Base-by-base conservation (phyloP, 306 rosid genomes). In the Pterocarpus santalinus region DNA sequence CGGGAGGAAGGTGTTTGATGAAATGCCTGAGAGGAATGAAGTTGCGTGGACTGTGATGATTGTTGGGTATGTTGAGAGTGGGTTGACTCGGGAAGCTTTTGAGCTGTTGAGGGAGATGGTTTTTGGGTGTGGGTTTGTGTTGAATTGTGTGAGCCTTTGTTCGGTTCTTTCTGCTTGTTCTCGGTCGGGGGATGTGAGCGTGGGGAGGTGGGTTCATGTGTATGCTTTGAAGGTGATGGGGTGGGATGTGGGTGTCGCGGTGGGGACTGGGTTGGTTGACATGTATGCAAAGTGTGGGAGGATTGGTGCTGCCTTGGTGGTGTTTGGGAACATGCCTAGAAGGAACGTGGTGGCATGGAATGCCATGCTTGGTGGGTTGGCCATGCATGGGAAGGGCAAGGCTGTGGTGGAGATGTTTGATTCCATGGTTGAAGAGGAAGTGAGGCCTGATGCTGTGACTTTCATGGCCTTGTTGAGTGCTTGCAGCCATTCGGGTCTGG, bases 1-100 rank as follows among this genome's bases (percentile, higher is more conserved):
- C 83, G 97, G 91, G 81, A 87, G 92, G 46, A 55, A 17, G 65
- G 84, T 90, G 91, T 90, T 91, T 69, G 90, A 91, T 65, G 76
- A 5, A 70, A 93, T 91, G 97, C 90, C 87, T 2, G 94, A 90
- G 82, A 91, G 82, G 75, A 93, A 93, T 73, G 97, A 83, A 78
- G 89, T 91, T 73, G 91, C 94, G 69, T 89, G 97, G 97, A 93
- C 97, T 51, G 69, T 91, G 58, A 81, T 93, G 94, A 81, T 90
- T 5, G 89, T 80, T 39, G 93, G 92, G 3, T 93, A 87, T 74
- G 85, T 86, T 56, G 89, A 78, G 55, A 86, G 77, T 30, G 94
- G 90, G 32, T 81, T 87, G 75, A 80, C 87, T 2, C 17, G 47
- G 13, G 88, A 91, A 71, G 90, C 90, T 0, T 85, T 90, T 72